Evolutionary conservation across 352 stramenopile genomes (phyloP).

Genomic region (Phytopythium montanum): DNA sequence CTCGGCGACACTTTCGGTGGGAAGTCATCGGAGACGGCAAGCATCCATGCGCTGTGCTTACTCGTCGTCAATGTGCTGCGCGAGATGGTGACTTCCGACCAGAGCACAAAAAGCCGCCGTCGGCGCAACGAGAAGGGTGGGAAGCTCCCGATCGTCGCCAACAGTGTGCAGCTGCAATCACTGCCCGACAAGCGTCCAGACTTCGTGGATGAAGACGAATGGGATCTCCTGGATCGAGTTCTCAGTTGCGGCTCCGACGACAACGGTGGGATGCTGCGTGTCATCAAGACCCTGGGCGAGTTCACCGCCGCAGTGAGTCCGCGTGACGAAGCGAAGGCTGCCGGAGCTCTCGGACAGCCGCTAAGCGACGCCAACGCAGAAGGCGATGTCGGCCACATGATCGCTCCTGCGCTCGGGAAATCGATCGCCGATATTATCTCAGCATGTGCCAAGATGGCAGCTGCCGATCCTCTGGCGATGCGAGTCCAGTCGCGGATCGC

Average conservation of each 20-base stretch:
- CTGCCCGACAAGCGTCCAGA: neutral
- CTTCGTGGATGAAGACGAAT: slow-evolving; percentile 1
- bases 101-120: neutral
- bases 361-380: neutral
- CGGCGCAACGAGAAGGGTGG: neutral
- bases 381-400: neutral
- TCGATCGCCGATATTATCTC: neutral
- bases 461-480: neutral
- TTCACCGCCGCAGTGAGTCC: neutral
- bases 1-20: neutral
- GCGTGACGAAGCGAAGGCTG: neutral
- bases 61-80: neutral
- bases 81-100: neutral
- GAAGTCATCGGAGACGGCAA: neutral
- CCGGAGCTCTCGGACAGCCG: neutral
- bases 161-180: neutral
- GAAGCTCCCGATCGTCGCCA: neutral
- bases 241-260: neutral
- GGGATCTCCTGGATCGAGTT: neutral
- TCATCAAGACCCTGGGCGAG: neutral
- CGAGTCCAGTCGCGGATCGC: neutral
- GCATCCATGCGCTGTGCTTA: neutral
- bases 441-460: neutral
- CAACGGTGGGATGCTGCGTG: neutral
- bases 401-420: neutral